Evolutionary conservation across 2,329 filamentous ascomycete species (phyloP).

Genomic region (Aspergillus glaucus): DNA sequence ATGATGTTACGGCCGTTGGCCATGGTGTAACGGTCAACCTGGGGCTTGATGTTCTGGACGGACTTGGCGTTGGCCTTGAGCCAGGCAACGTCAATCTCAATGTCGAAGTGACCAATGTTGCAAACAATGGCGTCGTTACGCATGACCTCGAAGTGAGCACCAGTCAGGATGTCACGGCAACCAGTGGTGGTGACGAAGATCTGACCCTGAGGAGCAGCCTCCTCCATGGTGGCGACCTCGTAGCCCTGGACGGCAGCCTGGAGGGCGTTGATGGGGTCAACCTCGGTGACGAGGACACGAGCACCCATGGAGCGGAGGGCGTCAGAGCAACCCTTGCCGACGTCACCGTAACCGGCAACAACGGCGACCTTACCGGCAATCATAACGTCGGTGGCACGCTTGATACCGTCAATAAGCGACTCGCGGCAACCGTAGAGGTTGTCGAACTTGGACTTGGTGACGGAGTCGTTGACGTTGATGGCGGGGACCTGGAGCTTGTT

Average conservation of each 20-base stretch:
- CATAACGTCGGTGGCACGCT: constrained; percentile 99
- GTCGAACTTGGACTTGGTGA: constrained; percentile 99
- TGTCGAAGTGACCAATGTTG: constrained; percentile 99
- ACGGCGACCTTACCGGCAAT: constrained; percentile 98
- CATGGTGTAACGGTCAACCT: constrained; percentile 98
- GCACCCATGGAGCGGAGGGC: constrained; percentile 96
- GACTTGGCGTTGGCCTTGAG: constrained; percentile 93
- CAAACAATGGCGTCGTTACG: constrained; percentile 96
- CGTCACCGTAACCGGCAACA: constrained; percentile 96
- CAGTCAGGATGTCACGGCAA: constrained; percentile 95
- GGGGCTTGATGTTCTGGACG: constrained; percentile 98
- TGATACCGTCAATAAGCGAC: constrained; percentile 98
- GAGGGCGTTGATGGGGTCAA: constrained; percentile 99
- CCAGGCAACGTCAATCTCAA: constrained; percentile 99
- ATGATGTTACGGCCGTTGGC: constrained; percentile 93
- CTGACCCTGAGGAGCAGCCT: constrained; percentile 80
- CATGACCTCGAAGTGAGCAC: constrained; percentile 91
- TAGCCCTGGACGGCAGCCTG: constrained; percentile 96
- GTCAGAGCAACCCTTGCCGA: constrained; percentile 96
- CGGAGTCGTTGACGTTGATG: constrained; percentile 99
- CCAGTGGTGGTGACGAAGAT: constrained; percentile 99
- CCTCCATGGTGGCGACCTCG: constrained; percentile 97
- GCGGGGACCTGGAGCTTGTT: constrained; percentile 82
- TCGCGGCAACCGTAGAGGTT: constrained; percentile 99
- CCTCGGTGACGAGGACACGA: constrained; percentile 90